Evolutionary conservation across 148 eudicot genomes (phyloP), one percentile per base, ranked within the genome.

Genomic region (Rhododendron henanense): DNA sequence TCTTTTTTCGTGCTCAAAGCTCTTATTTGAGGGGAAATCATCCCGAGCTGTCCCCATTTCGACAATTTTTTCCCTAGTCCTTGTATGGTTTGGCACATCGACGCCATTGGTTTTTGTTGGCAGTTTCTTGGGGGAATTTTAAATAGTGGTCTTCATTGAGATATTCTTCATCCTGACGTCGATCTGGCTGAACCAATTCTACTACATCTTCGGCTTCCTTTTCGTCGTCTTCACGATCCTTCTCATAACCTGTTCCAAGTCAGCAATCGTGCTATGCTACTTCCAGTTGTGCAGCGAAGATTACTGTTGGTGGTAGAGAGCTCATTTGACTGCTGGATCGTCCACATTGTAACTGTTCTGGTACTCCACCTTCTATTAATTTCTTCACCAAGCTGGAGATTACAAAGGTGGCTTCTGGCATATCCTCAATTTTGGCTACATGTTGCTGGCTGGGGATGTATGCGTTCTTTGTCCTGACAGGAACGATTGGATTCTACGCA

Each of bases 71-170:
- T n/a, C 83, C 18, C 39, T 81, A 2, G 65, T 81, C 41, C 41
- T 55, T 1, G 31, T 81, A 81, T 80, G 83, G 83, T 81, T 81
- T 31, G 63, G 63, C 45, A 53, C 55, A 51, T 81, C 83, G 35
- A 44, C 28, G n/a, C 83, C 83, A 15, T 53, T 53, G 11, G 83
- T 51, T 25, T 81, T 53, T 10, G 2, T 53, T 1, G 83, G 67
- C 83, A 53, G 65, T 81, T 81, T 28, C n/a, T 28, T 3, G 83
- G 83, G 31, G 83, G 83, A 18, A 0, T 80, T 50, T 9, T 80
- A 10, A 33, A 33, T 0, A 23, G 48, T n/a, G 13, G 59, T 79
- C 61, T 50, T 50, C 35, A 53, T 50, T 9, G 83, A 81, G 6
- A 13, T 53, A 25, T 81, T 81, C 28, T 53, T 81, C 44, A 50